phyloP scores from a whole-genome alignment of 352 stramenopile species.

The Stephanocyclus meneghinianus region DNA sequence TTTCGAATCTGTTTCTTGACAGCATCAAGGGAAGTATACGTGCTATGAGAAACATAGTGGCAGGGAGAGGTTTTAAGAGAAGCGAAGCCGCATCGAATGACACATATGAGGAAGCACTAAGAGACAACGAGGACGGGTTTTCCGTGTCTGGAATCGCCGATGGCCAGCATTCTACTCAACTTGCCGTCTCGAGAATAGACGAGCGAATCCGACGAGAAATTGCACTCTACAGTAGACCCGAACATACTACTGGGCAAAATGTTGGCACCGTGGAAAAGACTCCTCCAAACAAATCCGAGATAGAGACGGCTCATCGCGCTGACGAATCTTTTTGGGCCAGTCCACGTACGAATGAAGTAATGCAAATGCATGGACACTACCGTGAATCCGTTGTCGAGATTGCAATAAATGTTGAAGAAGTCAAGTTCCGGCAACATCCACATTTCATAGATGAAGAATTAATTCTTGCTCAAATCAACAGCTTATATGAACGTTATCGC shows the following conservation, averaged over 20 bases:
- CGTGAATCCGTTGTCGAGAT: constrained; percentile 21
- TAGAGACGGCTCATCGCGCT: background rate
- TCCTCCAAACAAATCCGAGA: background rate
- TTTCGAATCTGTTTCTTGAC: constrained; percentile 11
- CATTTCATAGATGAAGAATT: constrained; percentile 43
- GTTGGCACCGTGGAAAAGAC: background rate
- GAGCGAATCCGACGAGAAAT: constrained; percentile 41
- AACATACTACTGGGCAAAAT: background rate
- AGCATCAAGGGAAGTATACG: background rate
- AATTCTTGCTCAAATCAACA: constrained; percentile 15
- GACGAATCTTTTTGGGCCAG: constrained; percentile 42
- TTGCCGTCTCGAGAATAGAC: constrained; percentile 19
- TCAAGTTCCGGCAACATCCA: constrained; percentile 43
- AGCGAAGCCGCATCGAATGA: constrained; percentile 5
- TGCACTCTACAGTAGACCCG: background rate
- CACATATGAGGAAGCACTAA: background rate
- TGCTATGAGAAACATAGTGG: constrained; percentile 4
- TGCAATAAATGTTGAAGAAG: constrained; percentile 28
- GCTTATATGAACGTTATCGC: constrained; percentile 39
- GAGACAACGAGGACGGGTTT: constrained; percentile 21
- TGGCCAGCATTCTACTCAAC: background rate
- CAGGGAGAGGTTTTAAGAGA: background rate
- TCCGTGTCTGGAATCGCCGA: background rate
- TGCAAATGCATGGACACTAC: constrained; percentile 8
- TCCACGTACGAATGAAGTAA: constrained; percentile 12